Evolutionary conservation across 2,329 filamentous ascomycete species (phyloP).

Genomic region (Fusarium veterinarium): DNA sequence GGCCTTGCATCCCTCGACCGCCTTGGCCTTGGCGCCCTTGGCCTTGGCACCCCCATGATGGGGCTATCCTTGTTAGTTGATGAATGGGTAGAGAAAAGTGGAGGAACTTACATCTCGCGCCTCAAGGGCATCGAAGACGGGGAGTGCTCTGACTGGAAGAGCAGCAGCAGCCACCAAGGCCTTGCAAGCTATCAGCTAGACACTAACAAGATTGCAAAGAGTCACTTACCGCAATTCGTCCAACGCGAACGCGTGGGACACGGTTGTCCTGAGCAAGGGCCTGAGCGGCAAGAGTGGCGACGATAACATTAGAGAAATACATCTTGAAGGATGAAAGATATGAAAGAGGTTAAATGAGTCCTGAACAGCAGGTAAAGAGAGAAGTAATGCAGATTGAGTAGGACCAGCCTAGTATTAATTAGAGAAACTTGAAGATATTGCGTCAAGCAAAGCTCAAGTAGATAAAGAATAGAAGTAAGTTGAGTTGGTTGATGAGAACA

Average conservation of each 20-base stretch:
- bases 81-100: fast-evolving
- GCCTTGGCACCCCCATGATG: background rate
- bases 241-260: background rate
- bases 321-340: background rate
- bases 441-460: slow-evolving; percentile 23
- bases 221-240: slow-evolving; percentile 1
- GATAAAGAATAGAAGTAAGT: background rate
- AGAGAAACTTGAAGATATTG: background rate
- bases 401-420: background rate
- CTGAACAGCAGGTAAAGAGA: slow-evolving; percentile 16
- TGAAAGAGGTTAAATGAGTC: background rate
- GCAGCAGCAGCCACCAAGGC: slow-evolving; percentile 17
- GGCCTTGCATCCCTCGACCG: background rate
- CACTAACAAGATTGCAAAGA: fast-evolving
- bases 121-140: slow-evolving; percentile 6
- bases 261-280: slow-evolving; percentile 3
- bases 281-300: slow-evolving; percentile 19
- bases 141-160: slow-evolving; percentile 10
- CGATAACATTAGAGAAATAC: slow-evolving; percentile 16
- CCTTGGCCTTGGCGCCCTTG: background rate
- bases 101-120: background rate
- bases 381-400: background rate
- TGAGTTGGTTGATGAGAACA: background rate
- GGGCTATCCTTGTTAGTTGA: background rate
- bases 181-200: background rate